A percentile compares a stretch with the other conserved stretches of the same genome.
These are phyloP conservation scores for Schizopora paradoxa DNA, from an alignment of 1,284 basidiomycete genomes.

Conservation along the genomic window DNA sequence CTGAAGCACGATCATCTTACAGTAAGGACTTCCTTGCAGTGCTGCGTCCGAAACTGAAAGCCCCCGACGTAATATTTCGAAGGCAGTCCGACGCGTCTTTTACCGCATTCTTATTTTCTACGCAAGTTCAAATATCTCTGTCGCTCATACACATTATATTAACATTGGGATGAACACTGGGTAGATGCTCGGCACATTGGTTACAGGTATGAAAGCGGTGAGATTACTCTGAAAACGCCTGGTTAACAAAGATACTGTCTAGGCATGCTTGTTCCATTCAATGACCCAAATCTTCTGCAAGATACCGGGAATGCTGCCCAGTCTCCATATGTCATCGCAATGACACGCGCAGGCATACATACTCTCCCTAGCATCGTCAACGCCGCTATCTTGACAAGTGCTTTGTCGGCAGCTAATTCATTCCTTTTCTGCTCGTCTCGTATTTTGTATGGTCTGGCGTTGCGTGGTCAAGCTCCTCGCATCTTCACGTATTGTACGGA, in stretches of 20 bases:
- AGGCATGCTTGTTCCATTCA: slow-evolving; percentile 76
- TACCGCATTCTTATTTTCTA: slow-evolving; percentile 78
- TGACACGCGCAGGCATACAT: slow-evolving; percentile 70
- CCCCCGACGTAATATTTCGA: slow-evolving; percentile 74
- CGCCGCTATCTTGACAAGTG: slow-evolving; percentile 60
- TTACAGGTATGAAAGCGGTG: too few relatives aligned
- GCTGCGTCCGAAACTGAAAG: slow-evolving; percentile 72
- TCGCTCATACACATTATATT: not conserved
- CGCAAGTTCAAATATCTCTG: too few relatives aligned
- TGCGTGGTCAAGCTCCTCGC: slow-evolving; percentile 69
- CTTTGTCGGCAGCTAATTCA: slow-evolving; percentile 82
- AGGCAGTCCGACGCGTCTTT: slow-evolving; percentile 77
- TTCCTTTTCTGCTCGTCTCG: slow-evolving; percentile 79
- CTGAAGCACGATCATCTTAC: too few relatives aligned
- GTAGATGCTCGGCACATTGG: slow-evolving; percentile 62
- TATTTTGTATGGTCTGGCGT: slow-evolving; percentile 76
- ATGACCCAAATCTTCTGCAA: slow-evolving; percentile 51
- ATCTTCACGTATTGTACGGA: slow-evolving; percentile 65
- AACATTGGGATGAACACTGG: not conserved
- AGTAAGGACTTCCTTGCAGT: too few relatives aligned
- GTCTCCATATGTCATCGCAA: slow-evolving; percentile 81
- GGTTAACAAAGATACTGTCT: too few relatives aligned
- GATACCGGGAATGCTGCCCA: slow-evolving; percentile 55
- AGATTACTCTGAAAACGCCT: too few relatives aligned
- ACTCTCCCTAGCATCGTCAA: slow-evolving; percentile 69